phyloP scores from a whole-genome alignment of 148 eudicot genomes.

The Vaccinium darrowii region DNA sequence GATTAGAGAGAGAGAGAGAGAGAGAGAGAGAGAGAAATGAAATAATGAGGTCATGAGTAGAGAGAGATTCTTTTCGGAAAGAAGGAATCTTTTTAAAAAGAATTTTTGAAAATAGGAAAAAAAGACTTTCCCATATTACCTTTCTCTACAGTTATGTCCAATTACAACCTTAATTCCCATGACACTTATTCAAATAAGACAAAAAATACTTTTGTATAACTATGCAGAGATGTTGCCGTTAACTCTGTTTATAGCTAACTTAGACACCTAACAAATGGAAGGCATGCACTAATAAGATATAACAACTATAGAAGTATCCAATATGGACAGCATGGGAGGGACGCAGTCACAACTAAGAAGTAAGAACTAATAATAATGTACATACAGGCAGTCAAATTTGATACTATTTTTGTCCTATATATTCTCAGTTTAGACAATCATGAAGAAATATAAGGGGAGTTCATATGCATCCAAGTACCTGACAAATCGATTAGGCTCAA shows the following conservation, averaged over 20 bases:
- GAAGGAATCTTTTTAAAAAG: too few relatives aligned
- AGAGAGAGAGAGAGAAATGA: too few relatives aligned
- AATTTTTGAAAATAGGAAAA: too few relatives aligned
- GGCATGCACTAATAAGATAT: background rate
- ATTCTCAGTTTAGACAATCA: background rate
- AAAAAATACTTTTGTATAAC: background rate
- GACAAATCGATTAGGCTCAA: slow-evolving; percentile 69
- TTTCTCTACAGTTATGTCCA: background rate
- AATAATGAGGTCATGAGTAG: too few relatives aligned
- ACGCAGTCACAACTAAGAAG: background rate
- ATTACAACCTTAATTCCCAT: background rate
- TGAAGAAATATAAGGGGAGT: background rate
- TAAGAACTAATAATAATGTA: background rate
- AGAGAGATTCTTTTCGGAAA: too few relatives aligned
- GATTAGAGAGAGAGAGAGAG: too few relatives aligned
- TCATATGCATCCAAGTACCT: slow-evolving; percentile 39
- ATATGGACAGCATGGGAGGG: background rate
- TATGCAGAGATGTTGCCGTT: background rate
- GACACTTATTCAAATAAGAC: background rate
- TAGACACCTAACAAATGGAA: background rate
- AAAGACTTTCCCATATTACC: background rate
- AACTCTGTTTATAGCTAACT: background rate
- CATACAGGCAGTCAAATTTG: background rate
- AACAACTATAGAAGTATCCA: background rate
- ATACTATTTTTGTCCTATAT: background rate